Evolutionary conservation across 805 yeast species (phyloP), one percentile per base, ranked within the genome.

Genomic region (Lipomyces mesembrius): DNA sequence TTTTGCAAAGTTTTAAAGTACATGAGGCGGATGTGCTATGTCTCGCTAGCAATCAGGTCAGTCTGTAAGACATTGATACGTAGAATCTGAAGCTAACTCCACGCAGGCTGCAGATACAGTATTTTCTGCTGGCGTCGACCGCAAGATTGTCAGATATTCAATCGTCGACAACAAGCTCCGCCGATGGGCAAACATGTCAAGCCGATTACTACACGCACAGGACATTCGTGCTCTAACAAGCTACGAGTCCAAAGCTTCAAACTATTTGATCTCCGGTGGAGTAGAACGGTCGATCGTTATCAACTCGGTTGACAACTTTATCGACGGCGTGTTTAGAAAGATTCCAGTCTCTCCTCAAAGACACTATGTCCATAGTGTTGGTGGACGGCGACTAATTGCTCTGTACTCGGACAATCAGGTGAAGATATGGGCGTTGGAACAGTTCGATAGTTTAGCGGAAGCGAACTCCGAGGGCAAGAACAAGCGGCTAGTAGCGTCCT

Each of bases 1-100:
- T 95, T 66, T 81, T 86, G 61, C 98, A 94, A 77, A 86, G 90
- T 29, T 92, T 92, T 77, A 84, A 86, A 71, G 86, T 87, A 11
- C 98, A 95, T 75, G 96, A 90, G 59, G 97, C 97, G 0, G 99
- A 95, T 83, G 91, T 93, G 3, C 81, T 95, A 71, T 85, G 92
- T 65, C 79, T 95, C 59, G 80, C 89, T 0, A 79, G 84, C 14
- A 92, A 90, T 75, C 78, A 82, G 55, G 55, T 52, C 12, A 25
- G 55, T 20, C 4, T 22, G 17, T 11, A 7, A 52, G 17, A 2
- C 17, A 1, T 29, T 25, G 55, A 25, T 25, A 37, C 5, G n/a
- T 20, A 25, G 34, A 25, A 52, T 25, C 1, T 14, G 49, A 20
- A 35, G n/a, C 22, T 32, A 49, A 32, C 34, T 46, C 9, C 29